Percentiles rank a stretch among this genome's conserved stretches.
Evolutionary conservation across 179 eudicot genomes (phyloP).

Genomic region (Amaranthus tricolor): DNA sequence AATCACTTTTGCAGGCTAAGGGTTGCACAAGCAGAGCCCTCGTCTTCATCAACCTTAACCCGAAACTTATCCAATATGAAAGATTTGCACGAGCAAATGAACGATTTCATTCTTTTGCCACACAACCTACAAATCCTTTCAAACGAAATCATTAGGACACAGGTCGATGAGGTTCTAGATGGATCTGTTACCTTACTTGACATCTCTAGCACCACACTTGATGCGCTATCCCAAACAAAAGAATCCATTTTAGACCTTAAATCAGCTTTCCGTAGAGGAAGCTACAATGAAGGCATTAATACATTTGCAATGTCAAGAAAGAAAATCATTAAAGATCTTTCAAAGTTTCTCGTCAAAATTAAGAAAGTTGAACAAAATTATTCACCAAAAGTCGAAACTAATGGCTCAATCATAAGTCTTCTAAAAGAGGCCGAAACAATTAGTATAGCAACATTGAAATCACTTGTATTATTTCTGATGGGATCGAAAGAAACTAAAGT

Average conservation of each 20-base stretch:
- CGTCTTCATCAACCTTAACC: slow-evolving; percentile 21
- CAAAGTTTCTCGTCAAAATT: slow-evolving; percentile 27
- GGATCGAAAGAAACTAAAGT: slow-evolving; percentile 28
- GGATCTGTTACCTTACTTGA: slow-evolving; percentile 28
- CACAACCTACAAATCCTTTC: slow-evolving; percentile 24
- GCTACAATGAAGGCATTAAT: slow-evolving; percentile 4
- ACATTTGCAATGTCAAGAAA: slow-evolving; percentile 24
- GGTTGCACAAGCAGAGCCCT: slow-evolving; percentile 21
- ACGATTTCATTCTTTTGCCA: slow-evolving; percentile 22
- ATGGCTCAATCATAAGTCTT: background rate
- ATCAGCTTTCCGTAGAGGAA: slow-evolving; percentile 34
- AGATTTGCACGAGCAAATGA: slow-evolving; percentile 22
- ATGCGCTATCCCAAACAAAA: slow-evolving; percentile 17
- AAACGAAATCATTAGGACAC: slow-evolving; percentile 9
- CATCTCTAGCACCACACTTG: slow-evolving; percentile 10
- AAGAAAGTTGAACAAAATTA: slow-evolving; percentile 24
- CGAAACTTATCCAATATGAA: slow-evolving; percentile 17
- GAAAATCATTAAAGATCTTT: slow-evolving; percentile 22
- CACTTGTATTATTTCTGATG: slow-evolving; percentile 18
- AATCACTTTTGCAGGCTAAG: slow-evolving; percentile 16
- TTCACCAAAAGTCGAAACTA: background rate
- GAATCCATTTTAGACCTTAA: slow-evolving; percentile 28
- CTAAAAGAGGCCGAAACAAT: slow-evolving; percentile 27
- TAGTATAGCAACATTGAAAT: slow-evolving; percentile 28
- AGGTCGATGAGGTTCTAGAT: slow-evolving; percentile 26